These are phyloP conservation scores for Colletotrichum euphorbiae DNA, from an alignment of 2,329 filamentous ascomycete species.

Conservation along the genomic window DNA sequence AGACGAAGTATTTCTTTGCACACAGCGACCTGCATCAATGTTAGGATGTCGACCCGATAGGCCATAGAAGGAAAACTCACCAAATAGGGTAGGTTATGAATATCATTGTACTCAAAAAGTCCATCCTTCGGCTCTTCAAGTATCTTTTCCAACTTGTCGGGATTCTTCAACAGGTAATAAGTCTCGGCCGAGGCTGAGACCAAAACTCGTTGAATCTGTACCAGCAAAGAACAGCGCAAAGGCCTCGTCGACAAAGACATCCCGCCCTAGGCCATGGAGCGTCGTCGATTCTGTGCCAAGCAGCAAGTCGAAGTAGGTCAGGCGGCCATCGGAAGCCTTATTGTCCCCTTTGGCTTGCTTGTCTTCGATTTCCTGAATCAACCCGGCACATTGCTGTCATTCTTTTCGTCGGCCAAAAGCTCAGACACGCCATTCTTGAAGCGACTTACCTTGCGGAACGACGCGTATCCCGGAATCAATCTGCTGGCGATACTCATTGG, in stretches of 20 bases:
- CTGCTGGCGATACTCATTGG: constrained; percentile 1
- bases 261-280: neutral
- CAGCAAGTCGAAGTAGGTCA: constrained; percentile 11
- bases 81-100: constrained; percentile 6
- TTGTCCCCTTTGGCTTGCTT: neutral
- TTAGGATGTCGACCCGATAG: neutral
- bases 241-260: neutral
- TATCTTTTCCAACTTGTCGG: constrained; percentile 8
- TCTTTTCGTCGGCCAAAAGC: neutral
- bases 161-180: constrained; percentile 1
- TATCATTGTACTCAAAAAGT: neutral
- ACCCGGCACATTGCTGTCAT: neutral
- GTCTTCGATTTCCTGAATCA: constrained; percentile 14
- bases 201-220: constrained; percentile 1
- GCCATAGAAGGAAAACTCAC: neutral
- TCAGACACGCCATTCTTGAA: neutral
- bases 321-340: neutral
- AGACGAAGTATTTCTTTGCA: constrained; percentile 8
- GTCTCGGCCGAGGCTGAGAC: neutral
- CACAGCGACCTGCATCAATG: neutral
- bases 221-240: constrained; percentile 10
- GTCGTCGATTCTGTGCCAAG: neutral
- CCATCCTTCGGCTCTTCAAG: constrained; percentile 8
- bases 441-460: constrained; percentile 5
- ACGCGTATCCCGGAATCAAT: neutral